phyloP scores from a whole-genome alignment of 768 basidiomycete species.

The Calocybe gangraenosa region DNA sequence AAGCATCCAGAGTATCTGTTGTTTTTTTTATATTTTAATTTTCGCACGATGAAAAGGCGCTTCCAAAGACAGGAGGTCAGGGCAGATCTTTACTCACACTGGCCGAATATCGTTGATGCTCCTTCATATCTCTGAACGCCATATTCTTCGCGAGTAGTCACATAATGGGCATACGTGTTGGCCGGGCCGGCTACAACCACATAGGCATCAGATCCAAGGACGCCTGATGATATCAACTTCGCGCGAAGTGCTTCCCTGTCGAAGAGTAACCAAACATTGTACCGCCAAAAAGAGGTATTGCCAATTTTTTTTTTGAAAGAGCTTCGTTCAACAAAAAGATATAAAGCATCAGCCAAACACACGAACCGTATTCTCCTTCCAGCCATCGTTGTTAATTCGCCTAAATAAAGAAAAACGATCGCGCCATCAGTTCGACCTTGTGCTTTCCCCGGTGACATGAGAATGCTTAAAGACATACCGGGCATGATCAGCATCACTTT shows the following conservation, averaged over 20 bases:
- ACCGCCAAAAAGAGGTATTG: slow-evolving; percentile 1
- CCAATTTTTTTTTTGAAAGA: background rate
- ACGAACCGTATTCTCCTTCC: slow-evolving; percentile 69
- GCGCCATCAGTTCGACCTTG: slow-evolving; percentile 8
- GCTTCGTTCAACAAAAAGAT: slow-evolving; percentile 19
- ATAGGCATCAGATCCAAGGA: slow-evolving; percentile 65
- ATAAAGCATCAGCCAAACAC: slow-evolving; percentile 9
- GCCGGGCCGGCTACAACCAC: slow-evolving; percentile 81
- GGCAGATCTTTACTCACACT: slow-evolving; percentile 39
- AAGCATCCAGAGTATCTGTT: slow-evolving; percentile 73
- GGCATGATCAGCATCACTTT: slow-evolving; percentile 75
- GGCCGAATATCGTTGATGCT: slow-evolving; percentile 75
- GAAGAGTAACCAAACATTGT: slow-evolving; percentile 1
- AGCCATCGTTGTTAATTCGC: slow-evolving; percentile 81
- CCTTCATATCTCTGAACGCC: slow-evolving; percentile 76
- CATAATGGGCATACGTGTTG: slow-evolving; percentile 75
- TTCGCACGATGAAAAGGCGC: too few species aligned
- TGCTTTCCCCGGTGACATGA: slow-evolving; percentile 4
- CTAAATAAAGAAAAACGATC: slow-evolving; percentile 22
- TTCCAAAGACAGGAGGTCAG: too few species aligned
- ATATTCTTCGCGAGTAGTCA: slow-evolving; percentile 72
- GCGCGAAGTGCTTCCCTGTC: slow-evolving; percentile 63
- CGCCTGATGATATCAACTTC: slow-evolving; percentile 55
- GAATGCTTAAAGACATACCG: slow-evolving; percentile 28
- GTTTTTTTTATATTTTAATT: too few species aligned